A percentile compares a stretch with the other conserved stretches of the same genome.
phyloP scores from a whole-genome alignment of 768 basidiomycete species.

The Stropharia rugosoannulata region DNA sequence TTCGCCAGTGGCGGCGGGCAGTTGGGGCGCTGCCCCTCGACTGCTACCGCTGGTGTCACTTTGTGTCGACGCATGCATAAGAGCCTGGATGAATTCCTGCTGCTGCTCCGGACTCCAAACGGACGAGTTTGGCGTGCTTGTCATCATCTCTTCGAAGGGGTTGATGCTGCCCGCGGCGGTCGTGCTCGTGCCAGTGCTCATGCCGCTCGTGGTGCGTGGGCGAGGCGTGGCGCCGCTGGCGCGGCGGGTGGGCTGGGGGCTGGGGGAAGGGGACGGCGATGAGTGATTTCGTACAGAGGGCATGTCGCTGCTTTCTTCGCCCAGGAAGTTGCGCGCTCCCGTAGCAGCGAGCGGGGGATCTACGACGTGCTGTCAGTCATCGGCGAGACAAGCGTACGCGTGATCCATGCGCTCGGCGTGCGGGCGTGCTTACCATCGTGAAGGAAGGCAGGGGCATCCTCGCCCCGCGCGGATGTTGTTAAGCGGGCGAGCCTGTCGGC shows the following conservation, averaged over 20 bases:
- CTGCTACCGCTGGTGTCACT: neutral
- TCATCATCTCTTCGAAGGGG: slow-evolving; percentile 23
- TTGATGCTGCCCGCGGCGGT: slow-evolving; percentile 18
- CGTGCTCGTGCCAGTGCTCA: neutral
- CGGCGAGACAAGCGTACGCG: neutral
- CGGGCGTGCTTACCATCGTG: slow-evolving; percentile 40
- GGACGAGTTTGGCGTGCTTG: slow-evolving; percentile 43
- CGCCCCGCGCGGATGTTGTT: slow-evolving; percentile 70
- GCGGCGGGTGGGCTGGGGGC: slow-evolving; percentile 19
- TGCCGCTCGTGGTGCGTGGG: no score
- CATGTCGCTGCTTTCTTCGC: slow-evolving; percentile 44
- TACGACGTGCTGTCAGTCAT: slow-evolving; percentile 27
- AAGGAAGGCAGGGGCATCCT: slow-evolving; percentile 58
- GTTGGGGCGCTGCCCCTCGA: slow-evolving; percentile 11
- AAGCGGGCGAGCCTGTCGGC: slow-evolving; percentile 77
- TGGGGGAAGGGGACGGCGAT: slow-evolving; percentile 28
- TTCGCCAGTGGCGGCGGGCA: slow-evolving; percentile 19
- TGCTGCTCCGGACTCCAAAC: slow-evolving; percentile 73
- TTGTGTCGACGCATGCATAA: slow-evolving; percentile 37
- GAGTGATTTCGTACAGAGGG: slow-evolving; percentile 29
- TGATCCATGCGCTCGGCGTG: neutral
- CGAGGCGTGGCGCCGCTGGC: neutral
- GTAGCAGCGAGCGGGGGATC: slow-evolving; percentile 33
- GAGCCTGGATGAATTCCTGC: slow-evolving; percentile 63
- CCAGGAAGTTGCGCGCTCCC: slow-evolving; percentile 36